A percentile compares a stretch with the other conserved stretches of the same genome.
Conservation (phyloP, 2,329 filamentous ascomycete genomes). For the Exophiala dermatitidis region DNA sequence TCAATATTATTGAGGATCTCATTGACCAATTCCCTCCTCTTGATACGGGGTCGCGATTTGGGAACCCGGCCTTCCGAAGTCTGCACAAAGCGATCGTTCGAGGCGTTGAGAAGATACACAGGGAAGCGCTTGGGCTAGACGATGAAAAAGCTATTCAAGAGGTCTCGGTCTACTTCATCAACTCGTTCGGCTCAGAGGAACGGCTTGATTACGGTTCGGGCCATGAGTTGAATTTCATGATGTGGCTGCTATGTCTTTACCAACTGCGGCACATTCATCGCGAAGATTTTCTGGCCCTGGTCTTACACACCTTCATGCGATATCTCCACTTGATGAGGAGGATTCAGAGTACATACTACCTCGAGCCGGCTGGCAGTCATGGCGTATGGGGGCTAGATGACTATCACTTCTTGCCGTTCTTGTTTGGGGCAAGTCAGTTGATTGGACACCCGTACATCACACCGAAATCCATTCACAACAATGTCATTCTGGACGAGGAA, state of each 20-base stretch:
- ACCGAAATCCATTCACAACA: slow-evolving; percentile 76
- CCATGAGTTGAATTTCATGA: slow-evolving; percentile 93
- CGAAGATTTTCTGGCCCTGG: slow-evolving; percentile 64
- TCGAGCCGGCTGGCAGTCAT: slow-evolving; percentile 93
- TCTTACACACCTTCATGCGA: slow-evolving; percentile 69
- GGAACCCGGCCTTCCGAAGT: slow-evolving; percentile 81
- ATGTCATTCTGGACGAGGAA: slow-evolving; percentile 79
- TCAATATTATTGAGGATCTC: slow-evolving; percentile 62
- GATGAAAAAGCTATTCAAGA: slow-evolving; percentile 56
- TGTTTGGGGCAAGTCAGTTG: slow-evolving; percentile 88
- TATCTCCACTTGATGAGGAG: slow-evolving; percentile 83
- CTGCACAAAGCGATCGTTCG: slow-evolving; percentile 55
- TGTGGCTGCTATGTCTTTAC: slow-evolving; percentile 93
- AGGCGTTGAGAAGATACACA: slow-evolving; percentile 39
- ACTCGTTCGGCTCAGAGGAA: slow-evolving; percentile 77
- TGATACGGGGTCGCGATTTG: slow-evolving; percentile 87
- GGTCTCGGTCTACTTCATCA: slow-evolving; percentile 67
- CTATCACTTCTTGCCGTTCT: slow-evolving; percentile 92
- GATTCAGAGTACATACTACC: slow-evolving; percentile 86
- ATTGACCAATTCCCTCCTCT: slow-evolving; percentile 67
- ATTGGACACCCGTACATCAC: slow-evolving; percentile 76
- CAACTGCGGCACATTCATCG: slow-evolving; percentile 60
- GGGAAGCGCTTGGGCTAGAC: slow-evolving; percentile 34
- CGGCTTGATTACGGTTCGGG: slow-evolving; percentile 96
- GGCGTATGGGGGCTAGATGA: slow-evolving; percentile 98